These are phyloP conservation scores for Sporobolomyces phaffii DNA, from an alignment of 768 basidiomycete species.

Conservation along the genomic window DNA sequence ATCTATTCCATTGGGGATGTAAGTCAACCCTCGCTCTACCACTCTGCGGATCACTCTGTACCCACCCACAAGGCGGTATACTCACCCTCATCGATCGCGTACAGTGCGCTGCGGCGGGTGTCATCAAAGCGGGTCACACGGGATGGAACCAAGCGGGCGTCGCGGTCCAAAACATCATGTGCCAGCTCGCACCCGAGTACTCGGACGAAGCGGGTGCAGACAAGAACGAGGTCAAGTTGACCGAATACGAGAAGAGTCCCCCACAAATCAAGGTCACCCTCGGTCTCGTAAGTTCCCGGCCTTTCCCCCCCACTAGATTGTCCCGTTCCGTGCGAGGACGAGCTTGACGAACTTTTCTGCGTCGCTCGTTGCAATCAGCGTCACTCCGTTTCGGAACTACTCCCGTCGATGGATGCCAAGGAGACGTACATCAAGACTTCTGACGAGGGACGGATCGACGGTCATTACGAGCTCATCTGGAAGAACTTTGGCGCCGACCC, in stretches of 20 bases:
- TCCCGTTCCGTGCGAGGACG: neutral
- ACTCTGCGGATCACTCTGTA: too few relatives aligned
- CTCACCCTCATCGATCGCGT: too few relatives aligned
- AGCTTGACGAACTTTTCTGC: neutral
- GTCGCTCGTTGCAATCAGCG: neutral
- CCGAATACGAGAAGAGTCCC: constrained; percentile 28
- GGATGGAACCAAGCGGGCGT: constrained; percentile 42
- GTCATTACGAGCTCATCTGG: constrained; percentile 15
- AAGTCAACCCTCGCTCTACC: too few relatives aligned
- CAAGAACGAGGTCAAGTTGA: neutral
- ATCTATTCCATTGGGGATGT: constrained; percentile 42
- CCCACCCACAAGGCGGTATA: too few relatives aligned
- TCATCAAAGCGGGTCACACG: constrained; percentile 43
- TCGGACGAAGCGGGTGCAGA: neutral
- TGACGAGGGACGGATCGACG: constrained; percentile 13
- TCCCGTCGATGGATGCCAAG: constrained; percentile 16
- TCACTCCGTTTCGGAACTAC: constrained; percentile 28
- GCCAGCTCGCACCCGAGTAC: neutral
- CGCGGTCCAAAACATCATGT: constrained; percentile 37
- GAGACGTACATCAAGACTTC: constrained; percentile 16
- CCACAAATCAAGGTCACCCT: constrained; percentile 39
- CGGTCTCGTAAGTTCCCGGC: constrained; percentile 20
- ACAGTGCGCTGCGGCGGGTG: constrained; percentile 37
- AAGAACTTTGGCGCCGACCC: constrained; percentile 1
- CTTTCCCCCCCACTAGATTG: too few relatives aligned